Evolutionary conservation across 768 basidiomycete genomes (phyloP).

Genomic region (Coprinopsis strossmayeri): DNA sequence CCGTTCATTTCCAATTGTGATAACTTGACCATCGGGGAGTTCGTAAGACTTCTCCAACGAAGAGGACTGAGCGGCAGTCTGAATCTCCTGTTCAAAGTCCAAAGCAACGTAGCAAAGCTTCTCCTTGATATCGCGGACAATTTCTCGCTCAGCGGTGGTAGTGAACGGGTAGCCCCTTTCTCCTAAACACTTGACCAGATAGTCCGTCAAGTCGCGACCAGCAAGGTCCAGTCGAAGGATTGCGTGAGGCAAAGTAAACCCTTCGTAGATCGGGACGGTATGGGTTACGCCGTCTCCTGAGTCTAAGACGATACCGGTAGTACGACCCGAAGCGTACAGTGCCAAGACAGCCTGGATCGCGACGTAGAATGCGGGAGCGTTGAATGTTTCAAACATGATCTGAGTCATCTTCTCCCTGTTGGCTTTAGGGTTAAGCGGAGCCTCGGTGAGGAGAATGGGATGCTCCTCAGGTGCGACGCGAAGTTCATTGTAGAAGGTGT

Average conservation of each 20-base stretch:
- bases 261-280: constrained; percentile 90
- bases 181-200: constrained; percentile 66
- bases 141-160: constrained; percentile 81
- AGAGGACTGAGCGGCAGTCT: constrained; percentile 76
- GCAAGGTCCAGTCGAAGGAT: constrained; percentile 83
- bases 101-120: constrained; percentile 87
- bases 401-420: constrained; percentile 89
- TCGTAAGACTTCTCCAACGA: constrained; percentile 85
- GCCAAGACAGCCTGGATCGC: constrained; percentile 80
- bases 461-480: constrained; percentile 85
- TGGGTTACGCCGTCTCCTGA: constrained; percentile 91
- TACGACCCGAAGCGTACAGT: constrained; percentile 84
- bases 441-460: constrained; percentile 79
- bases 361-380: constrained; percentile 84
- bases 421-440: constrained; percentile 80
- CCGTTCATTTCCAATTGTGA: constrained; percentile 84
- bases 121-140: constrained; percentile 91
- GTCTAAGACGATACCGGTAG: constrained; percentile 84
- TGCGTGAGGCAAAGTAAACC: constrained; percentile 79
- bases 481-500: constrained; percentile 89
- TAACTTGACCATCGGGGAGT: constrained; percentile 81
- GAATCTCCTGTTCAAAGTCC: constrained; percentile 84
- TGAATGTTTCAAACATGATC: constrained; percentile 92
- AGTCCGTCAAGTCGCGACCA: constrained; percentile 80
- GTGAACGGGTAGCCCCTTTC: constrained; percentile 84